Evolutionary conservation across 2,329 filamentous ascomycete genomes (phyloP), one percentile per base, ranked within the genome.

Genomic region (Beauveria varroae): DNA sequence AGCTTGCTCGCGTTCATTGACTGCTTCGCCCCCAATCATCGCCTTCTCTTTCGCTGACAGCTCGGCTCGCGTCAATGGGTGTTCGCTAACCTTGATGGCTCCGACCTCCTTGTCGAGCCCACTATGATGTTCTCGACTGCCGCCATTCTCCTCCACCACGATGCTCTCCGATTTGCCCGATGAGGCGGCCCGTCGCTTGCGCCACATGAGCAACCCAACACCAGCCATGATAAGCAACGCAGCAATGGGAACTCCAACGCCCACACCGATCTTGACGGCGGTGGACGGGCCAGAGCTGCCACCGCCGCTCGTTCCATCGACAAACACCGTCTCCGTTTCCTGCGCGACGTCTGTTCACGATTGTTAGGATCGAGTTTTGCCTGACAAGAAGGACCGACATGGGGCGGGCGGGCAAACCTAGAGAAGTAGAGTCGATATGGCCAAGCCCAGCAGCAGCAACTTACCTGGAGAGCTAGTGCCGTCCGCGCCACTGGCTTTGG

Each of bases 391-490:
- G 12, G 34, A 37, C 14, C 14, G 16, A 22, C 3, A 46, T 10
- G 5, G 14, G 20, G 20, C 10, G 28, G 54, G 28, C 43, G 41
- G 54, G 54, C 54, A 47, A 46, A 57, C 57, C 57, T 59, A 59
- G 22, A 59, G 46, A 30, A 59, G 34, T 10, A 59, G 57, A 24
- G 30, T 44, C 9, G 57, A 59, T 20, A 44, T 10, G 47, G 57
- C 46, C 30, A 52, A 14, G n/a, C 57, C 66, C 62, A 68, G 64
- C 40, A 70, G 66, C 64, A 70, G 65, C 64, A 67, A 70, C 68
- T 67, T 69, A 70, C 68, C 67, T 65, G 54, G 64, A 62, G 68
- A 67, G 52, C 62, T 64, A 47, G 64, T 64, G 59, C 62, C 57
- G 22, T 60, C 64, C 10, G 67, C 64, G 37, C 63, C 65, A 26